A percentile compares a stretch with the other conserved stretches of the same genome.
Evolutionary conservation across 179 eudicot genomes (phyloP).

Genomic region (Sideroxylon spinosum): DNA sequence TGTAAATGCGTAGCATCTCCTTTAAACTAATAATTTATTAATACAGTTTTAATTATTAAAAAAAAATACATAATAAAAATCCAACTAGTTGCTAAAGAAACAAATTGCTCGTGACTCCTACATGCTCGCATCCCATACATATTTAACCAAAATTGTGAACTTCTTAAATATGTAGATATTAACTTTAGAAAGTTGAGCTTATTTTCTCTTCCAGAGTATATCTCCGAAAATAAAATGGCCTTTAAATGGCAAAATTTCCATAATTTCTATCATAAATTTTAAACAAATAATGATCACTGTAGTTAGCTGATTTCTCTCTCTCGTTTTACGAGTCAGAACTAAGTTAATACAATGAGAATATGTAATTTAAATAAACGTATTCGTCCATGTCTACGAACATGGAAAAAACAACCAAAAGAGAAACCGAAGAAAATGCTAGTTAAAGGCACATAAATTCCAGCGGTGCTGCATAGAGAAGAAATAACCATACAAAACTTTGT

Average conservation of each 20-base stretch:
- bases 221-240: background rate
- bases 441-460: background rate
- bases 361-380: background rate
- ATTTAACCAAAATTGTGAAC: background rate
- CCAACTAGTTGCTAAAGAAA: no score
- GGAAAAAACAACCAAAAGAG: no score
- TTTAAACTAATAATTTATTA: no score
- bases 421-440: background rate
- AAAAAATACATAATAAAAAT: no score
- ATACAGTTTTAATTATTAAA: no score
- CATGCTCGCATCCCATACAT: background rate
- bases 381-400: no score
- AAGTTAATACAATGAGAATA: background rate
- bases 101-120: background rate
- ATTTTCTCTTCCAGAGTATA: background rate
- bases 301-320: background rate
- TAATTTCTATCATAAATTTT: background rate
- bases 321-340: background rate
- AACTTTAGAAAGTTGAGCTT: background rate
- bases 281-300: background rate
- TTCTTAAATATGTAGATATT: background rate
- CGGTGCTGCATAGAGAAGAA: slow-evolving; percentile 4
- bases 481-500: background rate
- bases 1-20: no score
- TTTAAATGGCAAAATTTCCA: background rate